phyloP scores from a whole-genome alignment of 2,329 filamentous ascomycete species.

The Phaeosphaeriaceae sp. region DNA sequence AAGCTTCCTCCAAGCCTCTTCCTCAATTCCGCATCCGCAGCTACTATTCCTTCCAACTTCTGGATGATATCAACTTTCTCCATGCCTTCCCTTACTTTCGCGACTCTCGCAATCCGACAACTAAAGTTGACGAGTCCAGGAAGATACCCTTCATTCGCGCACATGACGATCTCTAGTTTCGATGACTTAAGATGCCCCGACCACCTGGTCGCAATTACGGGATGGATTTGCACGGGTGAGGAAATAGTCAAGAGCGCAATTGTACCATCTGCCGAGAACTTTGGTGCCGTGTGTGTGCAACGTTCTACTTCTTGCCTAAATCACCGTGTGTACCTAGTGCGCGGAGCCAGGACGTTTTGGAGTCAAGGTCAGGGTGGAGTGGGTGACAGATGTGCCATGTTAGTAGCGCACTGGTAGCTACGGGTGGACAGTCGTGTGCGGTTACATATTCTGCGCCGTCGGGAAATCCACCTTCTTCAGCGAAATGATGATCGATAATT shows the following conservation, averaged over 20 bases:
- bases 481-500: slow-evolving; percentile 70
- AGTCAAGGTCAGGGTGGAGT: slow-evolving; percentile 59
- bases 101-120: slow-evolving; percentile 66
- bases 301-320: slow-evolving; percentile 68
- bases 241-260: slow-evolving; percentile 69
- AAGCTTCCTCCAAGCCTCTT: slow-evolving; percentile 67
- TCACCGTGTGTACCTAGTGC: slow-evolving; percentile 71
- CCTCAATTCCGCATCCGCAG: slow-evolving; percentile 42
- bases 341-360: slow-evolving; percentile 65
- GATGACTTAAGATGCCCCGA: slow-evolving; percentile 65
- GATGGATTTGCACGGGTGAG: slow-evolving; percentile 68
- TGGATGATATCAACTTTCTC: slow-evolving; percentile 69
- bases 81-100: slow-evolving; percentile 54
- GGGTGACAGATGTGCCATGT: slow-evolving; percentile 68
- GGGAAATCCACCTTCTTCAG: slow-evolving; percentile 64
- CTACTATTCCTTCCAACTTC: slow-evolving; percentile 60
- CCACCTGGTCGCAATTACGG: slow-evolving; percentile 72
- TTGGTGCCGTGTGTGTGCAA: slow-evolving; percentile 67
- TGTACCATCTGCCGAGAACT: slow-evolving; percentile 67
- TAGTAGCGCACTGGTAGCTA: slow-evolving; percentile 68
- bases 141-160: slow-evolving; percentile 71
- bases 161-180: slow-evolving; percentile 68
- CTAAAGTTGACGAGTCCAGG: slow-evolving; percentile 70
- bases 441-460: slow-evolving; percentile 62
- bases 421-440: slow-evolving; percentile 68